Conservation (phyloP, 2,329 filamentous ascomycete genomes). For the Neocucurbitaria cava region DNA sequence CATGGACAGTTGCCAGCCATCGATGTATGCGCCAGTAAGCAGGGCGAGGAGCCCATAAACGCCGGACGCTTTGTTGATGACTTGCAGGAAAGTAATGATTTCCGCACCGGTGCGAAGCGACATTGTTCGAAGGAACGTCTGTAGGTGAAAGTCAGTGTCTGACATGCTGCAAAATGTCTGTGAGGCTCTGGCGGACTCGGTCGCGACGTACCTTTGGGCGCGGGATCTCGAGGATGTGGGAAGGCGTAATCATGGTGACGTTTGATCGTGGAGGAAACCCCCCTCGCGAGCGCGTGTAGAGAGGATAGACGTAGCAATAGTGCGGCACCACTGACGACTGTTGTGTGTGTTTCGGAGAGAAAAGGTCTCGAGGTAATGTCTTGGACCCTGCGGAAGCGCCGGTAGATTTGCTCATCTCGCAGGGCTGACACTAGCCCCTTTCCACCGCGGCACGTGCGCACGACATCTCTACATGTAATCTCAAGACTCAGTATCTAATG, state of each 20-base stretch:
- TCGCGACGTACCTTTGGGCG: slow-evolving; percentile 45
- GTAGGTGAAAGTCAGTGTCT: slow-evolving; percentile 24
- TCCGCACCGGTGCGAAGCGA: slow-evolving; percentile 86
- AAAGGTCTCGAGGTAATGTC: slow-evolving; percentile 8
- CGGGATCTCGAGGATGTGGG: slow-evolving; percentile 46
- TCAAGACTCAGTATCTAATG: neutral
- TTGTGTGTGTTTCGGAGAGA: slow-evolving; percentile 3
- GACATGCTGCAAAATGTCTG: slow-evolving; percentile 4
- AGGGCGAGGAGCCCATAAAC: slow-evolving; percentile 90
- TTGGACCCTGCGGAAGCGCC: slow-evolving; percentile 22
- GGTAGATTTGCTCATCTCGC: slow-evolving; percentile 31
- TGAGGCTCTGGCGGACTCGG: slow-evolving; percentile 1
- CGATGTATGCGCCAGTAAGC: slow-evolving; percentile 84
- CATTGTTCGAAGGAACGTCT: slow-evolving; percentile 87
- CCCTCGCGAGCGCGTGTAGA: slow-evolving; percentile 3
- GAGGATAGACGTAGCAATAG: slow-evolving; percentile 20
- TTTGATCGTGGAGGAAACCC: slow-evolving; percentile 3
- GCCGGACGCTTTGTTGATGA: slow-evolving; percentile 92
- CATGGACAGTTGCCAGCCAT: slow-evolving; percentile 83
- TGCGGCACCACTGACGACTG: slow-evolving; percentile 20
- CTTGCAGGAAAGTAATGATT: slow-evolving; percentile 79
- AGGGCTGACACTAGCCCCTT: slow-evolving; percentile 24
- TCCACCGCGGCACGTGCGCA: slow-evolving; percentile 13
- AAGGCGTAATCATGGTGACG: slow-evolving; percentile 40
- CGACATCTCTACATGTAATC: slow-evolving; percentile 10